Percentiles rank a stretch among this genome's conserved stretches.
These are phyloP conservation scores for Trichopus zeylanicus DNA, from an alignment of 116 monocot genomes.

Conservation along the genomic window DNA sequence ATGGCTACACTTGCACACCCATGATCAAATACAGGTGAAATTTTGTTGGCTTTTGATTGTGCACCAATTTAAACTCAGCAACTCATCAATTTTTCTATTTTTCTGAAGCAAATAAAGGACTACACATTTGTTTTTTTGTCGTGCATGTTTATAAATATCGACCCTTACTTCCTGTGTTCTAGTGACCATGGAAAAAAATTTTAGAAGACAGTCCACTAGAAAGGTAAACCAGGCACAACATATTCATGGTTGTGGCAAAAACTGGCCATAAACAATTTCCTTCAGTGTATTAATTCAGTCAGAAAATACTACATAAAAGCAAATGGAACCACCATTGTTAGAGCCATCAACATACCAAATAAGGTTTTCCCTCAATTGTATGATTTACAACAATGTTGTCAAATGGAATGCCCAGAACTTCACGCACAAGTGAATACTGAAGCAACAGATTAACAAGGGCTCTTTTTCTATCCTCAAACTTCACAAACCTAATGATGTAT, in stretches of 20 bases:
- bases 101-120: no score
- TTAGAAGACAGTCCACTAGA: no score
- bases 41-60: no score
- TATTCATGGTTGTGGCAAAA: not conserved
- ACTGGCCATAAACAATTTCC: not conserved
- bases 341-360: constrained; percentile 38
- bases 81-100: no score
- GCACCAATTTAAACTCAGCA: no score
- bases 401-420: constrained; percentile 54
- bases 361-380: constrained; percentile 76
- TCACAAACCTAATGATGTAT: constrained; percentile 41
- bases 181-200: no score
- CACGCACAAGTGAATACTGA: constrained; percentile 68
- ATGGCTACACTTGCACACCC: no score
- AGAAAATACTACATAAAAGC: not conserved
- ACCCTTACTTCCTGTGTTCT: no score
- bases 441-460: constrained; percentile 80
- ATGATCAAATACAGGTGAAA: no score
- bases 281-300: not conserved
- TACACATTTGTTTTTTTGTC: no score
- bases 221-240: no score
- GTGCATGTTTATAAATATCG: no score
- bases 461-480: constrained; percentile 73
- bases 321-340: not conserved
- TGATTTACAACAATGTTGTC: constrained; percentile 51